Evolutionary conservation across 2,329 filamentous ascomycete species (phyloP), one percentile per base, ranked within the genome.

Genomic region (Colletotrichum shisoi): DNA sequence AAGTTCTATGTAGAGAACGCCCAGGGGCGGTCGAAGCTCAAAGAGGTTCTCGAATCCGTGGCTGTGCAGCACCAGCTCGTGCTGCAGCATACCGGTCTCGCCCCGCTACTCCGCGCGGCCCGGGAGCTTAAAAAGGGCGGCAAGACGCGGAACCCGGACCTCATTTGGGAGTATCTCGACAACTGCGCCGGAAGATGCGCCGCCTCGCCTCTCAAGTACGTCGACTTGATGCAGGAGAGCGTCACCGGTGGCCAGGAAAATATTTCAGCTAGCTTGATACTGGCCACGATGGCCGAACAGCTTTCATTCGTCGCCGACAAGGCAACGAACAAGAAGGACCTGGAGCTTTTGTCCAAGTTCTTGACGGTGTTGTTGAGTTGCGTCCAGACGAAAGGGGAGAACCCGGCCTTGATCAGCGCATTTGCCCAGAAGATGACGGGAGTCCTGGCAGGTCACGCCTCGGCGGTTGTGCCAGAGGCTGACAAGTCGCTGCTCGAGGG

Each of bases 101-200:
- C 83, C 71, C 79, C 82, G 72, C 72, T 87, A 27, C 78, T 84
- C 11, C 74, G 72, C 27, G 76, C 79, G 17, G 71, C 84, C 5
- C 77, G 73, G 73, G 79, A 68, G 3, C 51, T 75, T 13, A 70
- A 69, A 45, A 69, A 69, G 17, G 24, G 40, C 11, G 56, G 45
- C 51, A 48, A 53, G 46, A 13, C 21, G 12, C 69, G 77, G 27
- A 76, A 73, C 13, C 76, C 83, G 71, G 77, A 80, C 15, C 71
- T 74, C 0, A 74, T 93, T 0, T 91, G 91, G 79, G 76, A 81
- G 0, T 96, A 95, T 73, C 76, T 97, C 31, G 94, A 97, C 73
- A 93, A 96, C 69, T 96, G 92, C 76, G 83, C 92, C 59, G 87
- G 87, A 37, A 87, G 94, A 27, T 91, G 92, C 71, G 89, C 89